Base-by-base conservation (phyloP, 75 land plant genomes). In the Cryptomeria japonica region DNA sequence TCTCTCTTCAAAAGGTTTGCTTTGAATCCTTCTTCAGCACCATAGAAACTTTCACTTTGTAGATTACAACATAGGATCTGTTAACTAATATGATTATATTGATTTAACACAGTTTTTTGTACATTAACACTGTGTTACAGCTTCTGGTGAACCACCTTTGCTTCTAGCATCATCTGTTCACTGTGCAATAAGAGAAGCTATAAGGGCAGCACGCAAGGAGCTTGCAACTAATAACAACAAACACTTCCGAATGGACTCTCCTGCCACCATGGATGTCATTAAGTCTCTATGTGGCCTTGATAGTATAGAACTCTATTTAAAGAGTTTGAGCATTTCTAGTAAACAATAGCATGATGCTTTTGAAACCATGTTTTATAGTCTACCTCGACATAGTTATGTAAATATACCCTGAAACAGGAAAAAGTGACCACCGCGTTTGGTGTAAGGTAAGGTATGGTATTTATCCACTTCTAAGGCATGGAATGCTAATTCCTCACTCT, bases 1-100 rank as follows among this genome's bases (percentile, higher is more conserved):
- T 84, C 96, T 95, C 47, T 97, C 99, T 18, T 97, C 99, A 6
- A 97, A 97, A 93, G 96, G 99, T 94, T 87, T 46, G 88, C 49
- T 82, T 25, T n/a, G 12, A 6, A 46, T 14, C 16, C 32, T 11
- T 5, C 49, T 46, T 44, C 31, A 44, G 84, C 84, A 44, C 51
- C 9, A 19, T 18, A 18, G 8, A 38, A 19, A 82, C n/a, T 22
- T 82, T 31, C 2, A 0, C 34, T 32, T 34, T 32, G 36, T 42
- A 82, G 49, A 28, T 46, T n/a, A 3, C 49, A 82, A 46, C 32
- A n/a, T 5, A 44, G 53, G 5, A 82, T 44, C 13, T n/a, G 53
- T 46, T 82, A 13, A 9, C 47, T 44, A 42, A 82, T 44, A 82
- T 82, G 84, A 16, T 46, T 31, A 46, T 82, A 28, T 46, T n/a